Evolutionary conservation across 164 flowering plant genomes (phyloP).

Genomic region (Santalum album): DNA sequence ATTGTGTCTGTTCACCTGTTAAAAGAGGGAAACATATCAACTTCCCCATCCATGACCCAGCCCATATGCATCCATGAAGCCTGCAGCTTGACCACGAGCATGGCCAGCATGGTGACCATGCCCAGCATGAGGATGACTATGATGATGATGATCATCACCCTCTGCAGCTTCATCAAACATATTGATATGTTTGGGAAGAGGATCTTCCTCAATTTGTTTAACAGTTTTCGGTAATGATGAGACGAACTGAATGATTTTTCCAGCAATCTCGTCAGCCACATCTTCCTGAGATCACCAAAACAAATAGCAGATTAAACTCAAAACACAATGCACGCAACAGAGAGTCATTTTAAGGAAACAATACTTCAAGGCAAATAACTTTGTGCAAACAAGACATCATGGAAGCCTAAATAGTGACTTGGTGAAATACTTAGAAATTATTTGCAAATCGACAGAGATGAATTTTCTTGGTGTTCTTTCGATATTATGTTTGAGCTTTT

Average conservation of each 20-base stretch:
- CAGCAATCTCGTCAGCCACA: slow-evolving; percentile 58
- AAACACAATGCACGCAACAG: too few relatives aligned
- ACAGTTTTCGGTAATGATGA: slow-evolving; percentile 58
- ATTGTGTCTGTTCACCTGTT: too few relatives aligned
- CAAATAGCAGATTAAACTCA: neutral
- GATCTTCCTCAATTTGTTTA: slow-evolving; percentile 46
- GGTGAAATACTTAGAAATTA: too few relatives aligned
- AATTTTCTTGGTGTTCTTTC: too few relatives aligned
- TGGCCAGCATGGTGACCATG: slow-evolving; percentile 15
- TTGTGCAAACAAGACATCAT: too few relatives aligned
- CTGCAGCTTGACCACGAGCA: slow-evolving; percentile 30
- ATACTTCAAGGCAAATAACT: too few relatives aligned
- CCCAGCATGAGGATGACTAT: slow-evolving; percentile 14
- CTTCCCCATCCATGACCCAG: slow-evolving; percentile 51
- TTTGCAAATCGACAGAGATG: too few relatives aligned
- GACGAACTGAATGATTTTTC: slow-evolving; percentile 44
- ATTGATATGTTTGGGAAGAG: slow-evolving; percentile 54
- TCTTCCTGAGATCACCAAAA: slow-evolving; percentile 38
- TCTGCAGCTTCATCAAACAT: slow-evolving; percentile 45
- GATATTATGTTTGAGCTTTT: too few relatives aligned
- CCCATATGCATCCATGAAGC: slow-evolving; percentile 62
- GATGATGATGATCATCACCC: slow-evolving; percentile 21
- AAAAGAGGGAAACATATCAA: slow-evolving; percentile 9
- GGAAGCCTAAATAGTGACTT: too few relatives aligned
- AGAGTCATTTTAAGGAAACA: too few relatives aligned